Base-by-base conservation (phyloP, 2,329 filamentous ascomycete genomes). In the Clarireedia sp. region DNA sequence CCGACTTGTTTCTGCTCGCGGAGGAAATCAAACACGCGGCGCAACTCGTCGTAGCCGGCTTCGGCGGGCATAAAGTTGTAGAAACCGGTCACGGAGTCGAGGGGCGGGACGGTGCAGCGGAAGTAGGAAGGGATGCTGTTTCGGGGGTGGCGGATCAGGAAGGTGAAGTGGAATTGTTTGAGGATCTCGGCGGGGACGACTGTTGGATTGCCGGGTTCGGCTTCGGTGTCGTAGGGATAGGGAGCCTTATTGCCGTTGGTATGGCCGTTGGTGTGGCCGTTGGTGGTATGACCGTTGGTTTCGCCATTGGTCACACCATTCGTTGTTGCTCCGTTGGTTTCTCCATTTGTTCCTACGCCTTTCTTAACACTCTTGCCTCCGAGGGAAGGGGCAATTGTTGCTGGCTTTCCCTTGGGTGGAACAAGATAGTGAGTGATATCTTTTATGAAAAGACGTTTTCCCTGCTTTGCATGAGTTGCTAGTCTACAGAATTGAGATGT, bases 141-240 rank as follows among this genome's bases (percentile, higher is more conserved):
- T 65, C 89, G 84, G n/a, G 94, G 94, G 70, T 97, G 90, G 56
- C 94, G 91, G 76, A 99, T 97, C 60, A 97, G 80, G 74, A 99
- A 97, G 21, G 91, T 89, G 74, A 92, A 97, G 72, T 96, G 90
- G 74, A 95, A 97, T 62, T 83, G 78, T 67, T 83, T 80, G 56
- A 97, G 77, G 57, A 89, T 74, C 29, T 83, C 81, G 26, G 81
- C 73, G 2, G 94, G 94, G 50, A 97, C 74, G 24, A 95, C 86
- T 1, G 90, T 95, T 1, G 91, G 92, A 72, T 97, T 97, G 56
- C 78, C 78, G 2, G 79, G 75, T 71, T 92, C 85, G 3, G 74
- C 67, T 36, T 72, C 69, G 2, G 81, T 84, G 58, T 73, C 63
- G 64, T 84, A 53, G 2, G 82, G 81, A 66, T 80, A 83, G 9